These are phyloP conservation scores for Epichloe sibirici DNA, from an alignment of 2,329 filamentous ascomycete species.

Conservation along the genomic window DNA sequence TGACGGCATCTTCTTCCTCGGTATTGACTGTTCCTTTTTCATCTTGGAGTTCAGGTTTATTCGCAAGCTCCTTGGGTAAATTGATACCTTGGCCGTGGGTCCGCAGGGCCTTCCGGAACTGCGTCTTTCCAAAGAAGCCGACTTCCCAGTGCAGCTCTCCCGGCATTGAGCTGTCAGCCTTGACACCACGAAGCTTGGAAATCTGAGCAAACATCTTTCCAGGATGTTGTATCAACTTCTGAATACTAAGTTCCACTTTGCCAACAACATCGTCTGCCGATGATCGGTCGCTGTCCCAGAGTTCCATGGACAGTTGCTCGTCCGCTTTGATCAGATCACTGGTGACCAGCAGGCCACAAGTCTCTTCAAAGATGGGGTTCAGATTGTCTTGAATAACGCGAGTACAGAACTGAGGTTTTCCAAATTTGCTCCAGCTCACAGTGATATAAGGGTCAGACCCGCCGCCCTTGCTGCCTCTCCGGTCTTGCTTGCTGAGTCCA, in stretches of 20 bases:
- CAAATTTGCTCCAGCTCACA: constrained; percentile 88
- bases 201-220: constrained; percentile 86
- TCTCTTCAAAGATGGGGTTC: constrained; percentile 88
- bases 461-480: constrained; percentile 67
- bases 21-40: constrained; percentile 66
- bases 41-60: constrained; percentile 70
- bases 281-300: constrained; percentile 91
- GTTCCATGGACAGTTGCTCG: constrained; percentile 82
- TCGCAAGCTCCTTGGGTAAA: constrained; percentile 59
- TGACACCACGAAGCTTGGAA: constrained; percentile 71
- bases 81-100: constrained; percentile 77
- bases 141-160: constrained; percentile 94
- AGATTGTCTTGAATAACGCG: constrained; percentile 90
- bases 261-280: constrained; percentile 92
- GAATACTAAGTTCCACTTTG: constrained; percentile 85
- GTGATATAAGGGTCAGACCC: constrained; percentile 95
- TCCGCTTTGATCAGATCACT: constrained; percentile 85
- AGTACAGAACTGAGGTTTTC: constrained; percentile 95
- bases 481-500: constrained; percentile 84
- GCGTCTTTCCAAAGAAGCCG: constrained; percentile 84
- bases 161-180: constrained; percentile 78
- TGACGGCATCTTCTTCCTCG: constrained; percentile 66
- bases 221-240: constrained; percentile 85
- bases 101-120: constrained; percentile 70
- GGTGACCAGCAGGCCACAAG: constrained; percentile 72